Base-by-base conservation (phyloP, 2,329 filamentous ascomycete species). In the Venturia asperata region DNA sequence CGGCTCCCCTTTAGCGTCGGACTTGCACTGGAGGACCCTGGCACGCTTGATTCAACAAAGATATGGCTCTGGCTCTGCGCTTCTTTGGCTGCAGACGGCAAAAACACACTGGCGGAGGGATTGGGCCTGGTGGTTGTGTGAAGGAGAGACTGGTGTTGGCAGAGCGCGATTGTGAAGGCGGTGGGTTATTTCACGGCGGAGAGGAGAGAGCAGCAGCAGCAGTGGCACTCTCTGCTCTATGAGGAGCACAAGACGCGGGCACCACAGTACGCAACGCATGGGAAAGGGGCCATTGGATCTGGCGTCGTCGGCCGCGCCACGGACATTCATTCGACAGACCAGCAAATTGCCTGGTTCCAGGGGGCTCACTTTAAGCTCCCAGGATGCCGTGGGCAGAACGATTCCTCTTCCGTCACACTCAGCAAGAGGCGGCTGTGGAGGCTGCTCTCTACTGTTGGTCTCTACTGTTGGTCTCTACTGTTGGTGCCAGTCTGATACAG, bases 281-380 rank as follows among this genome's bases (percentile, higher is more conserved):
- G 47, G 47, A 52, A 52, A 52, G 52, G 52, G 52, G 52, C 52
- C 52, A 58, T n/a, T 37, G 30, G 37, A n/a, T 27, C 52, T 37
- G 52, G 52, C 30, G 24, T 58, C 27, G 52, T 5, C 52, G 30
- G 52, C 17, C 49, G 27, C 24, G 24, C 49, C 49, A 58, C 52
- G 52, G 52, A 58, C 52, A 58, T n/a, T 55, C 27, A 58, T 58
- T 58, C 52, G 52, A 58, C 52, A 58, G 52, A 37, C 52, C 52
- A 58, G 30, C 52, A 58, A 58, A 58, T 58, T 58, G 52, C 52
- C 7, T 34, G 27, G 52, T 11, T 19, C 52, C 52, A 58, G 52
- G 52, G 52, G 52, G 15, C 30, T 58, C 52, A n/a, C 52, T 56
- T 21, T 47, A n/a, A 19, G 15, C 45, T 47, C 21, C 45, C 11